These are phyloP conservation scores for Xerocomus brunneocitrinus DNA, from an alignment of 768 basidiomycete genomes.

Conservation along the genomic window DNA sequence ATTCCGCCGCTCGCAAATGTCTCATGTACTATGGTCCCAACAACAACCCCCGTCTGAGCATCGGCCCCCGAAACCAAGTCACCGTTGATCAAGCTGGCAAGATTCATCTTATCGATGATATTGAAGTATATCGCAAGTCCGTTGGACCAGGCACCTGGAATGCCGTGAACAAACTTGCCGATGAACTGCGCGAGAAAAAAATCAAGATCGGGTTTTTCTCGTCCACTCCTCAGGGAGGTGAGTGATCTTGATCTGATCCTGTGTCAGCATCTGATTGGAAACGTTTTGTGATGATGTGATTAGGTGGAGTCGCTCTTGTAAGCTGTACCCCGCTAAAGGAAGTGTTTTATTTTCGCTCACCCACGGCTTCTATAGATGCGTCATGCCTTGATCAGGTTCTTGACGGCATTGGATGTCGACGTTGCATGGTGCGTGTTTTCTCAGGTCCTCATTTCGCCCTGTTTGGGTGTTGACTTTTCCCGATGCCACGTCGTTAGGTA, in stretches of 20 bases:
- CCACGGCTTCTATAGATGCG: slow-evolving; percentile 60
- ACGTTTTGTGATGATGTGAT: slow-evolving; percentile 14
- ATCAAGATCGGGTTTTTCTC: slow-evolving; percentile 92
- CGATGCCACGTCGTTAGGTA: slow-evolving; percentile 49
- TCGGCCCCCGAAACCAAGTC: slow-evolving; percentile 83
- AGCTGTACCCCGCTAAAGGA: slow-evolving; percentile 32
- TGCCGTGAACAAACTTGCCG: slow-evolving; percentile 73
- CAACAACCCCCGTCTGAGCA: slow-evolving; percentile 79
- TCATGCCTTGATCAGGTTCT: slow-evolving; percentile 87
- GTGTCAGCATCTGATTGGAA: slow-evolving; percentile 21
- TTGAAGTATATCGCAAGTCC: slow-evolving; percentile 71
- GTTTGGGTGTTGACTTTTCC: slow-evolving; percentile 7
- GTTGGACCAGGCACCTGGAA: slow-evolving; percentile 77
- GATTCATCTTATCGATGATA: slow-evolving; percentile 80
- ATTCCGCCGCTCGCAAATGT: slow-evolving; percentile 81
- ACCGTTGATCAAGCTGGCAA: slow-evolving; percentile 83
- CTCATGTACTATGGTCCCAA: slow-evolving; percentile 78
- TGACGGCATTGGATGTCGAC: slow-evolving; percentile 75
- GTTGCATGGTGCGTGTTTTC: slow-evolving; percentile 62
- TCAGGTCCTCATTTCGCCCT: not conserved
- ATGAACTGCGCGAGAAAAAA: slow-evolving; percentile 81
- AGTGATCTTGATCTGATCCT: slow-evolving; percentile 19
- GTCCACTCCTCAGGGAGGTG: slow-evolving; percentile 91
- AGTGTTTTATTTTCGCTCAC: slow-evolving; percentile 9
- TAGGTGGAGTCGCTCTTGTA: slow-evolving; percentile 91